A percentile compares a stretch with the other conserved stretches of the same genome.
phyloP scores from a whole-genome alignment of 2,329 filamentous ascomycete genomes.

The Boeremia lycopersici region DNA sequence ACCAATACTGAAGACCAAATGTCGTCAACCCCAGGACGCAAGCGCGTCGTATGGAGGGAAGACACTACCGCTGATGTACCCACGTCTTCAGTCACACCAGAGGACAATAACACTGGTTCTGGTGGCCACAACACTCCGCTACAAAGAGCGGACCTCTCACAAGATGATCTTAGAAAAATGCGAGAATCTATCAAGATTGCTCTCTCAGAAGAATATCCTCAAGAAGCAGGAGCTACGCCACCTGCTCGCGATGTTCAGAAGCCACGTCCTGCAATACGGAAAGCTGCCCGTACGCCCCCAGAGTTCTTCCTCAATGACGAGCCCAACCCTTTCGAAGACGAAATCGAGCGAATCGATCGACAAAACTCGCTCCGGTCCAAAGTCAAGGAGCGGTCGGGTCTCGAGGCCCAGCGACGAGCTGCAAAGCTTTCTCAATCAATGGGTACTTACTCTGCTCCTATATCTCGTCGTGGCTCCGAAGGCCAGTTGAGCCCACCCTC shows the following conservation, averaged over 20 bases:
- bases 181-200: constrained; percentile 44
- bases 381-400: constrained; percentile 41
- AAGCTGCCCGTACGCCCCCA: constrained; percentile 39
- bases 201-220: constrained; percentile 37
- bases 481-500: constrained; percentile 33
- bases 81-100: constrained; percentile 26
- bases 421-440: constrained; percentile 43
- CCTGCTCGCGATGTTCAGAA: constrained; percentile 36
- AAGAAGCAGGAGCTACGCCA: constrained; percentile 24
- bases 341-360: constrained; percentile 3
- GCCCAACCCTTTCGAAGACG: constrained; percentile 42
- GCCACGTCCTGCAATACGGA: constrained; percentile 47
- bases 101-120: constrained; percentile 34
- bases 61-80: constrained; percentile 23
- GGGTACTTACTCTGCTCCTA: constrained; percentile 44
- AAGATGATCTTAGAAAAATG: constrained; percentile 42
- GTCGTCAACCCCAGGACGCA: constrained; percentile 35
- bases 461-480: constrained; percentile 44
- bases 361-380: constrained; percentile 20
- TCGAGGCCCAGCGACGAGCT: constrained; percentile 44
- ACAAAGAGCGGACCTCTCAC: constrained; percentile 40
- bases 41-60: constrained; percentile 44
- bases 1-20: constrained; percentile 33
- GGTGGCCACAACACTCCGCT: constrained; percentile 37
- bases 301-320: constrained; percentile 43